Percentiles rank a stretch among this genome's conserved stretches.
phyloP scores from a whole-genome alignment of 2,329 filamentous ascomycete genomes.

The Talaromyces pinophilus region DNA sequence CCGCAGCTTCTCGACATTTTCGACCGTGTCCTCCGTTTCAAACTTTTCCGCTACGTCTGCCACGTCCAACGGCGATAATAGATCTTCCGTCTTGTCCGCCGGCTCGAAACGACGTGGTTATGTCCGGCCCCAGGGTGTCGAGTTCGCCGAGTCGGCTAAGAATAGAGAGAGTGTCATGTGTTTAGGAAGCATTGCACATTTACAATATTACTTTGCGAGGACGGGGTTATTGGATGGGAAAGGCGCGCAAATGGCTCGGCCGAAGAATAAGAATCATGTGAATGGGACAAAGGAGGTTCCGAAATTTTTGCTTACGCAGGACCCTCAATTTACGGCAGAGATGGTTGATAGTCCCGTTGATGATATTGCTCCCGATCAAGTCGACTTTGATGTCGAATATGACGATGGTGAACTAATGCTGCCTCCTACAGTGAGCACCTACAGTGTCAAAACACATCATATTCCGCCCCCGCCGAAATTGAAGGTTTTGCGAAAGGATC shows the following conservation, averaged over 20 bases:
- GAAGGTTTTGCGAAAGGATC: constrained; percentile 70
- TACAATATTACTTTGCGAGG: constrained; percentile 97
- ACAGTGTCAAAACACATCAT: constrained; percentile 79
- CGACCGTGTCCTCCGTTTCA: constrained; percentile 49
- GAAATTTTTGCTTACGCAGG: constrained; percentile 42
- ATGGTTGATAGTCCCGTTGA: constrained; percentile 56
- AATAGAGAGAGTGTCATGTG: constrained; percentile 95
- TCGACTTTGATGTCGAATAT: constrained; percentile 54
- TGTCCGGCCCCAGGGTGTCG: constrained; percentile 80
- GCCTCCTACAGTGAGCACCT: constrained; percentile 96
- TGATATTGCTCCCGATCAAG: constrained; percentile 37
- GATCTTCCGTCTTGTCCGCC: constrained; percentile 45
- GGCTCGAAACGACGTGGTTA: constrained; percentile 70
- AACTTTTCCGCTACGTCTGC: constrained; percentile 38
- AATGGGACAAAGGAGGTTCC: constrained; percentile 38
- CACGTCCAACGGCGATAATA: constrained; percentile 42
- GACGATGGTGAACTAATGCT: constrained; percentile 74
- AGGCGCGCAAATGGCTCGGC: constrained; percentile 78
- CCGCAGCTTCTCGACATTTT: constrained; percentile 50
- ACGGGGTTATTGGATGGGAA: constrained; percentile 93
- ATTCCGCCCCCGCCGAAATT: constrained; percentile 83
- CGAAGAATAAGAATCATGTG: constrained; percentile 53
- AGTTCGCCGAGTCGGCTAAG: constrained; percentile 86
- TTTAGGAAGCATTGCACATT: constrained; percentile 90
- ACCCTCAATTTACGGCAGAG: constrained; percentile 42